Percentiles rank a stretch among this genome's conserved stretches.
Conservation (phyloP, 2,329 filamentous ascomycete genomes). For the Clonostachys solani region DNA sequence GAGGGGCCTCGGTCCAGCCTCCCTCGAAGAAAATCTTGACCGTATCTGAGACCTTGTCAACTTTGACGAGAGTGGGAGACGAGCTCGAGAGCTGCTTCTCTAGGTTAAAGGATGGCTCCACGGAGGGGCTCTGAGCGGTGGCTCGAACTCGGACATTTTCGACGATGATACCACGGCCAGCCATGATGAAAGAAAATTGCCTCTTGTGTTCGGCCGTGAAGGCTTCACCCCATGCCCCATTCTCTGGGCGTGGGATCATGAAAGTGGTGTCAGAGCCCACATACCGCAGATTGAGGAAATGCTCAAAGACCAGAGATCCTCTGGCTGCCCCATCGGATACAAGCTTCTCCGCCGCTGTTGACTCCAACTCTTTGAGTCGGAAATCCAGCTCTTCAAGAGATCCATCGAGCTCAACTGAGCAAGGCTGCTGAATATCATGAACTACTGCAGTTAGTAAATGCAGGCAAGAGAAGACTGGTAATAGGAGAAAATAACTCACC, state of each 20-base stretch:
- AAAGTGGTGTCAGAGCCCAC: constrained; percentile 34
- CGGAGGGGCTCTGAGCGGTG: constrained; percentile 18
- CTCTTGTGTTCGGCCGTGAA: constrained; percentile 30
- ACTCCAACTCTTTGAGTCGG: constrained; percentile 2
- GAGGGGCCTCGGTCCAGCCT: constrained; percentile 17
- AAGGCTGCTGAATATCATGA: constrained; percentile 80
- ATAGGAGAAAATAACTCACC: too few species aligned
- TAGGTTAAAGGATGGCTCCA: constrained; percentile 8
- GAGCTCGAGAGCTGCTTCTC: constrained; percentile 3
- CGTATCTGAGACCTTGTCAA: constrained; percentile 30
- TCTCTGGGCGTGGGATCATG: constrained; percentile 15
- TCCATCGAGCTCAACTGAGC: constrained; percentile 59
- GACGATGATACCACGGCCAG: constrained; percentile 27
- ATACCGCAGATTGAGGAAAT: constrained; percentile 37
- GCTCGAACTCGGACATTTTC: constrained; percentile 38
- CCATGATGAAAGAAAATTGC: constrained; percentile 34
- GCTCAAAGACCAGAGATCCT: constrained; percentile 10
- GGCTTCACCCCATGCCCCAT: constrained; percentile 9
- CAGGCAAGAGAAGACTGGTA: too few species aligned
- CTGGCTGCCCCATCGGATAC: constrained; percentile 1
- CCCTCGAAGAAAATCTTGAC: constrained; percentile 73
- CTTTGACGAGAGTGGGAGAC: constrained; percentile 3
- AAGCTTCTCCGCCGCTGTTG: constrained; percentile 2
- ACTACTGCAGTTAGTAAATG: constrained; percentile 34
- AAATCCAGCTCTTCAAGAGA: constrained; percentile 58